Evolutionary conservation across 1,139 yeast species (phyloP).

Genomic region (Taphrina populina): DNA sequence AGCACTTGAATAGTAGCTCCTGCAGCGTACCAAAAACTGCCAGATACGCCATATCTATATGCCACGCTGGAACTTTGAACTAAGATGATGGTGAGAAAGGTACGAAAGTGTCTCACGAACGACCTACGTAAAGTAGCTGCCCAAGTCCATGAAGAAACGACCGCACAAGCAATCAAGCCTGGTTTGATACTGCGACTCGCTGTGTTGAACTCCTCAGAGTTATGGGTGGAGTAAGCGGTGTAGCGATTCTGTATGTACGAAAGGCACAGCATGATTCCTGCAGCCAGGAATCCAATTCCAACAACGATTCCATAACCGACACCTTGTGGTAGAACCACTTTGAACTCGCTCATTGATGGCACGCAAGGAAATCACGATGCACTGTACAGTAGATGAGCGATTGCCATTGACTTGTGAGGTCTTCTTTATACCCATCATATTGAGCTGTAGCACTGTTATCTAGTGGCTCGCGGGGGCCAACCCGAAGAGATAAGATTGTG

Average conservation of each 20-base stretch:
- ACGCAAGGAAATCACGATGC: no score
- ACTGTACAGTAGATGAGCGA: no score
- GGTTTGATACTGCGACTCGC: constrained; percentile 48
- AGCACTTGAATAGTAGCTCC: constrained; percentile 44
- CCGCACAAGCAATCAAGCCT: constrained; percentile 47
- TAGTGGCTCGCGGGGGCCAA: no score
- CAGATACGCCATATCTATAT: constrained; percentile 39
- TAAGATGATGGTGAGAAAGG: neutral
- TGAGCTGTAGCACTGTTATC: no score
- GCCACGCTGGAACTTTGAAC: constrained; percentile 46
- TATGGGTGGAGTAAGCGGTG: constrained; percentile 43
- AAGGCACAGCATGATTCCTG: constrained; percentile 45
- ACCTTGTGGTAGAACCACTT: constrained; percentile 12
- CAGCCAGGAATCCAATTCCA: constrained; percentile 48
- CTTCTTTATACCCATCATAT: no score
- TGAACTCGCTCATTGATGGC: constrained; percentile 16
- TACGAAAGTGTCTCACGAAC: neutral
- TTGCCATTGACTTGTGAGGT: no score
- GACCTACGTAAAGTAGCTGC: constrained; percentile 42
- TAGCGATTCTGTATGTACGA: constrained; percentile 46
- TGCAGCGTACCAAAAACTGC: constrained; percentile 38
- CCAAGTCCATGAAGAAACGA: constrained; percentile 49
- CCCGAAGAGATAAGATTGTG: no score
- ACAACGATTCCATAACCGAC: constrained; percentile 43
- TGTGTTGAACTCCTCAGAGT: constrained; percentile 48